Percentiles rank a stretch among this genome's conserved stretches.
Conservation (phyloP, 768 basidiomycete genomes). For the Pisolithus sp. region DNA sequence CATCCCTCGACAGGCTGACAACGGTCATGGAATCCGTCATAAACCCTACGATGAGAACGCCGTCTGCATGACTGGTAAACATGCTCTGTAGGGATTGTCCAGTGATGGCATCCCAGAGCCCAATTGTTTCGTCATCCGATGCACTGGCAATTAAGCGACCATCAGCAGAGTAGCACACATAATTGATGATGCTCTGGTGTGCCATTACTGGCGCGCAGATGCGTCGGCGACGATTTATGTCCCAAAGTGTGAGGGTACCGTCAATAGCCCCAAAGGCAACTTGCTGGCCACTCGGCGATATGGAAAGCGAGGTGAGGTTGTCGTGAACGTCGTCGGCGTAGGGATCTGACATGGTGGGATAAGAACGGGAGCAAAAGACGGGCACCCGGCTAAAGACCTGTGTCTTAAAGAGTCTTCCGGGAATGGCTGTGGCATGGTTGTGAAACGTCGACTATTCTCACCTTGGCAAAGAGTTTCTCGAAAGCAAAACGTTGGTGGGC, state of each 20-base stretch:
- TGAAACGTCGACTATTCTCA: no score
- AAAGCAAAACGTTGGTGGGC: no score
- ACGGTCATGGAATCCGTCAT: slow-evolving; percentile 1
- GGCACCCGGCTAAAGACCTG: no score
- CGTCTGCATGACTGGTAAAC: not conserved
- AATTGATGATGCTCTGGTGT: slow-evolving; percentile 4
- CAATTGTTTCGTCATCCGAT: slow-evolving; percentile 5
- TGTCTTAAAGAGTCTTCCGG: no score
- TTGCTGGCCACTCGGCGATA: slow-evolving; percentile 1
- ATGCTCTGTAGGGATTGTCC: not conserved
- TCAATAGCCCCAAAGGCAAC: slow-evolving; percentile 2
- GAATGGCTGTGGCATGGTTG: no score
- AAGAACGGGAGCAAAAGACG: not conserved
- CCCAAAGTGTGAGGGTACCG: slow-evolving; percentile 1
- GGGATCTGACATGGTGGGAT: not conserved
- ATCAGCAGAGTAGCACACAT: slow-evolving; percentile 1
- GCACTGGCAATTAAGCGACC: not conserved
- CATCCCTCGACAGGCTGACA: slow-evolving; percentile 7
- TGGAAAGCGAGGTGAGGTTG: not conserved
- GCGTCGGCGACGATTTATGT: not conserved
- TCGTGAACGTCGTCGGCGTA: not conserved
- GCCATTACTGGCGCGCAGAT: slow-evolving; percentile 8
- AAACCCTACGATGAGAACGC: not conserved
- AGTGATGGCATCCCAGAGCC: slow-evolving; percentile 9
- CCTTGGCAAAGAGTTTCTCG: no score